Evolutionary conservation across 192 early-diverging fungal species (phyloP).

Genomic region (Coemansia sp.): DNA sequence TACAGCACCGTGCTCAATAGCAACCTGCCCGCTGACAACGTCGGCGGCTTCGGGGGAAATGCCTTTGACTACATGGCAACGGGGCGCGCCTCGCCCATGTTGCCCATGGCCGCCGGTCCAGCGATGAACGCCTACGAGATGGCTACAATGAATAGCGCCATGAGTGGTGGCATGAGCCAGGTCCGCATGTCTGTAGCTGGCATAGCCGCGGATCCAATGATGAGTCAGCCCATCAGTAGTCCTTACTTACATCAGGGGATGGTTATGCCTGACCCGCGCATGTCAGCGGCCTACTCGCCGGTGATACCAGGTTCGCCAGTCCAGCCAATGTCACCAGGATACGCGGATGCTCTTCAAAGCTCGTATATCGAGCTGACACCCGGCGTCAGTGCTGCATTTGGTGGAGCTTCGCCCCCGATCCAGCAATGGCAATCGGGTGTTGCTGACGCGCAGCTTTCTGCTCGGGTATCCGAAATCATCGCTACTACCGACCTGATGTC

Average conservation of each 20-base stretch:
- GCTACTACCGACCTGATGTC: slow-evolving; percentile 91
- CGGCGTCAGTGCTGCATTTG: not conserved
- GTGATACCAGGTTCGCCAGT: not conserved
- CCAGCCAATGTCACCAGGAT: slow-evolving; percentile 14
- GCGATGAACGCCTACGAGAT: slow-evolving; percentile 46
- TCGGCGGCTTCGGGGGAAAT: slow-evolving; percentile 14
- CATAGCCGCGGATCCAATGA: slow-evolving; percentile 33
- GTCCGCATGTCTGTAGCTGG: slow-evolving; percentile 22
- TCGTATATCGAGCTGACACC: slow-evolving; percentile 7
- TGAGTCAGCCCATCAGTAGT: slow-evolving; percentile 33
- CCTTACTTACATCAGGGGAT: slow-evolving; percentile 33
- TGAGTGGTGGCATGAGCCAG: slow-evolving; percentile 14
- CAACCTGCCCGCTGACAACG: slow-evolving; percentile 27
- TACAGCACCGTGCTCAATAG: slow-evolving; percentile 48
- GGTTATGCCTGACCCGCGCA: slow-evolving; percentile 22
- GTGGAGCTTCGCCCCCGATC: not conserved
- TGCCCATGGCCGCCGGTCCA: slow-evolving; percentile 25
- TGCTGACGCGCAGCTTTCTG: slow-evolving; percentile 68
- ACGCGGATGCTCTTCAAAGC: slow-evolving; percentile 6
- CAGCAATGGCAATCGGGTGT: slow-evolving; percentile 57
- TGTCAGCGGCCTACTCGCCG: slow-evolving; percentile 28
- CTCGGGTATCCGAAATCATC: slow-evolving; percentile 75
- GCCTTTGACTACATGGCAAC: slow-evolving; percentile 37
- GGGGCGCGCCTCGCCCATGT: slow-evolving; percentile 43
- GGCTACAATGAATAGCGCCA: slow-evolving; percentile 30